A percentile compares a stretch with the other conserved stretches of the same genome.
These are phyloP conservation scores for Ambrosia artemisiifolia DNA, from an alignment of 129 eudicot species.

Conservation along the genomic window DNA sequence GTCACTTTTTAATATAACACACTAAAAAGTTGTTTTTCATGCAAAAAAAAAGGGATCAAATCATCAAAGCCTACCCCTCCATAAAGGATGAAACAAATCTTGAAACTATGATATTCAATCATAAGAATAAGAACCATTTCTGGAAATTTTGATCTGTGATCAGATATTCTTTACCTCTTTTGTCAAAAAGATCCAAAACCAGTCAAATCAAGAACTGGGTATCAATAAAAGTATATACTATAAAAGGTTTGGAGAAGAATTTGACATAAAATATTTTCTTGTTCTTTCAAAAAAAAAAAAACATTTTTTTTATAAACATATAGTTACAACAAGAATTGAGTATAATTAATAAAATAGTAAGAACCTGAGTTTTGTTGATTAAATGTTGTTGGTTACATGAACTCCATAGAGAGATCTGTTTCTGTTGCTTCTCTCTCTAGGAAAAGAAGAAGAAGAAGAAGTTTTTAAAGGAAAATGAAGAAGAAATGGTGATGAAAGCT, in stretches of 20 bases:
- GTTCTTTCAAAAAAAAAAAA: not conserved
- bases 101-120: slow-evolving; percentile 2
- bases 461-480: not conserved
- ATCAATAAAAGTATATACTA: not conserved
- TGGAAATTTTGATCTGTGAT: slow-evolving; percentile 4
- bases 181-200: slow-evolving; percentile 3
- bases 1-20: slow-evolving; percentile 8
- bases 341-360: not conserved
- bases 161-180: not conserved
- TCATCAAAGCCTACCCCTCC: not conserved
- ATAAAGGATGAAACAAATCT: slow-evolving; percentile 12
- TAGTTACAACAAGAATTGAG: not conserved
- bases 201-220: slow-evolving; percentile 19
- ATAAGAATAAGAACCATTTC: slow-evolving; percentile 23
- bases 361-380: not conserved
- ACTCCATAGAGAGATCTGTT: not conserved
- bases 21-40: not conserved
- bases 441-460: not conserved
- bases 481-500: not conserved
- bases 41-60: too few species aligned
- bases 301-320: not conserved
- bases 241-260: not conserved
- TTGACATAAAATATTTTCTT: not conserved
- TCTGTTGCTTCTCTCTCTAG: not conserved
- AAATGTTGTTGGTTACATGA: not conserved